These are phyloP conservation scores for Geotrichum restrictum DNA, from an alignment of 1,139 yeast species.

Conservation along the genomic window DNA sequence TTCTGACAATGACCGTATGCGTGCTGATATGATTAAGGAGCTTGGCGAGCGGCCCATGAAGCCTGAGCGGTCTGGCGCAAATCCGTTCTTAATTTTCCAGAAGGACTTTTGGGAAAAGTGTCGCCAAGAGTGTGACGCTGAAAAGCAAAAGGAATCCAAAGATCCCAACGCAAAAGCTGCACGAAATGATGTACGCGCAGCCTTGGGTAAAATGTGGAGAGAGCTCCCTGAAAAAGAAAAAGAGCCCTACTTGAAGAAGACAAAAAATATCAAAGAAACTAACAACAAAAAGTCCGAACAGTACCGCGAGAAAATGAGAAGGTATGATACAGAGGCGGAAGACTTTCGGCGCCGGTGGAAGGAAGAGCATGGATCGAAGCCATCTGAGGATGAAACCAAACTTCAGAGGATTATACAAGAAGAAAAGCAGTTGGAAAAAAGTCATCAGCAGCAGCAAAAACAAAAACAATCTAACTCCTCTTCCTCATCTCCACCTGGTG, in stretches of 20 bases:
- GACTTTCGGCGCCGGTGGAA: slow-evolving; percentile 41
- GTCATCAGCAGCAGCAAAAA: slow-evolving; percentile 11
- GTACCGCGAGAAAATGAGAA: slow-evolving; percentile 34
- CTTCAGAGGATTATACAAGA: slow-evolving; percentile 26
- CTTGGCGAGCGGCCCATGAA: slow-evolving; percentile 42
- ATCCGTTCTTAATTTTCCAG: slow-evolving; percentile 45
- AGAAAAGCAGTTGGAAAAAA: slow-evolving; percentile 14
- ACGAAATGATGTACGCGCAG: slow-evolving; percentile 43
- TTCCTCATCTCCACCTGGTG: background rate
- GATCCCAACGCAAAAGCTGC: slow-evolving; percentile 39
- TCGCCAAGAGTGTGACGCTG: slow-evolving; percentile 38
- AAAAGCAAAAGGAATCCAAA: slow-evolving; percentile 33
- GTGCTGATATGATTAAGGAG: slow-evolving; percentile 36
- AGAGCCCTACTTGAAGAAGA: slow-evolving; percentile 39
- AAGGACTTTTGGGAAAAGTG: slow-evolving; percentile 45
- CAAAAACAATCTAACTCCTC: background rate
- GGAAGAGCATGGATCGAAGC: slow-evolving; percentile 38
- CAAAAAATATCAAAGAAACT: slow-evolving; percentile 38
- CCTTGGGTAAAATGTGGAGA: slow-evolving; percentile 44
- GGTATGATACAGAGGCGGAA: slow-evolving; percentile 42
- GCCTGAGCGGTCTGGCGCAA: slow-evolving; percentile 42
- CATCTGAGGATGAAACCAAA: slow-evolving; percentile 36
- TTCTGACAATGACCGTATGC: slow-evolving; percentile 38
- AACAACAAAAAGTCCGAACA: slow-evolving; percentile 39
- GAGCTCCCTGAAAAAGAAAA: slow-evolving; percentile 41